Evolutionary conservation across 805 yeast species (phyloP).

Genomic region (Monosporozyma unispora): DNA sequence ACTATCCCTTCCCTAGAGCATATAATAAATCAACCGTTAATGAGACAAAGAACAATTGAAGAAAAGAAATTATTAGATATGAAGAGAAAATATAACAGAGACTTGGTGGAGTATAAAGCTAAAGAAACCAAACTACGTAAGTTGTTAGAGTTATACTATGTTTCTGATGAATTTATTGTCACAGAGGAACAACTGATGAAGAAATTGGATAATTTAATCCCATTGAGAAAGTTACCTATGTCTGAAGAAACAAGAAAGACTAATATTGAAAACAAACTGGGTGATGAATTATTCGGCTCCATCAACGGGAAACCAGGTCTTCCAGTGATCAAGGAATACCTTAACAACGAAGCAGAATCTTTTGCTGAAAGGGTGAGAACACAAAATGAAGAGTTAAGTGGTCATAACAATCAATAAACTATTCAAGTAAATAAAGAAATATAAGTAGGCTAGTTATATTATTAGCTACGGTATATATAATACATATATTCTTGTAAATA

Average conservation of each 20-base stretch:
- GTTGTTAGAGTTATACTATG: slow-evolving; percentile 64
- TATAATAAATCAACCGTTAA: slow-evolving; percentile 56
- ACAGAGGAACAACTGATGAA: slow-evolving; percentile 53
- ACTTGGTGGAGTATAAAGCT: slow-evolving; percentile 41
- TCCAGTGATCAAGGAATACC: slow-evolving; percentile 29
- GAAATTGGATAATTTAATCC: slow-evolving; percentile 12
- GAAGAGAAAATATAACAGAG: slow-evolving; percentile 62
- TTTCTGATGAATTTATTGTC: slow-evolving; percentile 58
- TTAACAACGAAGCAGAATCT: slow-evolving; percentile 27
- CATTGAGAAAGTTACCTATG: neutral
- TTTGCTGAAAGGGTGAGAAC: slow-evolving; percentile 14
- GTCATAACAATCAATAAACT: neutral
- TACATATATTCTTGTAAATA: slow-evolving; percentile 3
- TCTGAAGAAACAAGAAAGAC: slow-evolving; percentile 3
- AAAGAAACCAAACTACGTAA: slow-evolving; percentile 46
- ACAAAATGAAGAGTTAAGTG: neutral
- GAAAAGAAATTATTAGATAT: slow-evolving; percentile 48
- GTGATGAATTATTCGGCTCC: slow-evolving; percentile 33
- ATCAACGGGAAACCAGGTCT: slow-evolving; percentile 30
- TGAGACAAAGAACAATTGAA: slow-evolving; percentile 64
- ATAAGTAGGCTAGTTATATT: neutral
- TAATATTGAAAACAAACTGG: slow-evolving; percentile 16
- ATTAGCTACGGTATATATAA: neutral
- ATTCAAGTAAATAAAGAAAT: neutral
- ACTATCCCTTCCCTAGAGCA: slow-evolving; percentile 76